These are phyloP conservation scores for Ophidiomyces ophidiicola DNA, from an alignment of 2,329 filamentous ascomycete species.

Conservation along the genomic window DNA sequence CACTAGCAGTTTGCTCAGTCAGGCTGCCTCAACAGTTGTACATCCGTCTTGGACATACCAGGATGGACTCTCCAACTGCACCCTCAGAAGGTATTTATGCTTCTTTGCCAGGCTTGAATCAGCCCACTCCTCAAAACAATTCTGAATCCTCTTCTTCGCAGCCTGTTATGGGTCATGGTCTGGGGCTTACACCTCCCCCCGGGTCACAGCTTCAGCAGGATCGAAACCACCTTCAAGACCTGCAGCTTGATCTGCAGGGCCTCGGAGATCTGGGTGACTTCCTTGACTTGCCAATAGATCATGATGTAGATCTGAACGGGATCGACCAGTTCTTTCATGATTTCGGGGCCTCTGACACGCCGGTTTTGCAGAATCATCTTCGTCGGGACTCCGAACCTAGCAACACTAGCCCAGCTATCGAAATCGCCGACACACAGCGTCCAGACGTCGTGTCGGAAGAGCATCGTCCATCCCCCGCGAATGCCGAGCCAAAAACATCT, in stretches of 20 bases:
- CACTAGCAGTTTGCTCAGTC: conserved; percentile 3
- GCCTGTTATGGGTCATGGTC: conserved; percentile 23
- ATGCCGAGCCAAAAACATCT: neutral
- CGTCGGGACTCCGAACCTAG: neutral
- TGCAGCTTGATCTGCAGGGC: conserved; percentile 1
- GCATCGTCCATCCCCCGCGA: neutral
- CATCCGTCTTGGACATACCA: conserved; percentile 13
- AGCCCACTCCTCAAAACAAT: conserved; percentile 7
- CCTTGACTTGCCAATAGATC: conserved; percentile 1
- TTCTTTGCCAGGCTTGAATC: conserved; percentile 19
- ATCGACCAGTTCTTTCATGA: conserved; percentile 1
- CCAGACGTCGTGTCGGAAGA: neutral
- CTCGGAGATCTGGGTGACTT: neutral
- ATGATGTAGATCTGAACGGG: conserved; percentile 1
- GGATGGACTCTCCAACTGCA: conserved; percentile 14
- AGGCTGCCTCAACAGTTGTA: conserved; percentile 11
- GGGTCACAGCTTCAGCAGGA: conserved; percentile 23
- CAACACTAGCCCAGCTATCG: neutral
- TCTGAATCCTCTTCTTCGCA: conserved; percentile 17
- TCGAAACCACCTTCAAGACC: neutral
- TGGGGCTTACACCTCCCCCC: conserved; percentile 35
- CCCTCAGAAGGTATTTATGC: conserved; percentile 30
- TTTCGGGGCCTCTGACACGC: neutral
- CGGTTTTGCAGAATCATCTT: neutral
- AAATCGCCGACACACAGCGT: neutral